Evolutionary conservation across 176 grass and related monocot genomes (phyloP), one percentile per base, ranked within the genome.

Genomic region (Zea luxurians): DNA sequence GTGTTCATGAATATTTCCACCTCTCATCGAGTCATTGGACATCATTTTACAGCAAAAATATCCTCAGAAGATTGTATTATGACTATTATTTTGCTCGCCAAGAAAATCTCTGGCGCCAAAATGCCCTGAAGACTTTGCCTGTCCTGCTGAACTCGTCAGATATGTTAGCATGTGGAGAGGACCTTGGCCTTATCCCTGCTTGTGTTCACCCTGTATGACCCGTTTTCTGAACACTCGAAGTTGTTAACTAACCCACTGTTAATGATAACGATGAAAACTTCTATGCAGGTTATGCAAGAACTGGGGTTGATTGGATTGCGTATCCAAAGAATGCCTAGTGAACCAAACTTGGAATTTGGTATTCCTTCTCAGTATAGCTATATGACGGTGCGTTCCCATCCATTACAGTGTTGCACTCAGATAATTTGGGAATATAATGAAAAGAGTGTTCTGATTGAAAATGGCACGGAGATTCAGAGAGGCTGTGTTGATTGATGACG

Each of bases 81-180:
- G 92, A 99, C 84, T 99, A 96, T 72, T 99, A 99, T 82, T 99
- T 99, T 81, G 71, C 36, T 71, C 90, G 96, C 72, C 96, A 96
- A 93, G 96, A 99, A 88, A 81, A 82, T 78, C 90, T 99, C 0
- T 99, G 92, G 96, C 84, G 86, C 68, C 75, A 99, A 74, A 99
- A 99, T 88, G 96, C 96, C 8, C 70, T 99, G 73, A 99, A 93
- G 88, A 99, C 96, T 87, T 77, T 99, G 21, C 96, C 96, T 89
- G 96, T 86, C 77, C 72, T 99, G 68, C 78, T 99, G 90, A 87
- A 93, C 72, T 99, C 90, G 71, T 96, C 96, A 16, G 83, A 99
- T 89, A 99, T 99, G 96, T 84, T 96, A 82, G 96, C 96, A 52
- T 99, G 92, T n/a, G 92, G 96, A 46, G 96, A 99, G 89, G 96